Percentiles rank a stretch among this genome's conserved stretches.
Conservation (phyloP, 2,329 filamentous ascomycete genomes). For the Sarocladium kiliense region DNA sequence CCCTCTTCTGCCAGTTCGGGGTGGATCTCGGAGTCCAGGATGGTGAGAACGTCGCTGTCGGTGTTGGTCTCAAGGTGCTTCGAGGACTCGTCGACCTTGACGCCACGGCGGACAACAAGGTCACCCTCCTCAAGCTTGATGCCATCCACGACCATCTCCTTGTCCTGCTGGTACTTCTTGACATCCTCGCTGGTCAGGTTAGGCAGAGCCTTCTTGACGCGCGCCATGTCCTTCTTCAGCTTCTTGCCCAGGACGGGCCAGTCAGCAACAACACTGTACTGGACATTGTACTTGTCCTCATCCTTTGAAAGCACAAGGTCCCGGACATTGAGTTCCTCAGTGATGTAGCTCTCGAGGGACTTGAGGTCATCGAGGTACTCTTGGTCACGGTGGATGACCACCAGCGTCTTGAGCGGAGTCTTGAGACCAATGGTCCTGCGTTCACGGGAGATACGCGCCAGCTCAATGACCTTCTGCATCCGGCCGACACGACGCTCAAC, state of each 20-base stretch:
- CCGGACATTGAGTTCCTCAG: conserved; percentile 85
- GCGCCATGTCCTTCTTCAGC: conserved; percentile 88
- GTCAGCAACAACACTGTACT: conserved; percentile 85
- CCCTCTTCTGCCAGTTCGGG: conserved; percentile 85
- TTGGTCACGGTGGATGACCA: conserved; percentile 80
- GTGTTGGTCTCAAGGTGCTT: conserved; percentile 81
- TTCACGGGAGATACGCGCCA: conserved; percentile 81
- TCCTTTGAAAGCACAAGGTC: conserved; percentile 81
- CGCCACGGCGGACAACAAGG: conserved; percentile 68
- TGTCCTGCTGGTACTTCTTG: conserved; percentile 67
- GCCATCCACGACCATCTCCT: conserved; percentile 76
- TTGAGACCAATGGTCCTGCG: conserved; percentile 80
- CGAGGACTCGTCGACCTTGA: conserved; percentile 66
- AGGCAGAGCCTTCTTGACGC: conserved; percentile 87
- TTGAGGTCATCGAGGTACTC: conserved; percentile 83
- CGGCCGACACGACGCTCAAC: conserved; percentile 82
- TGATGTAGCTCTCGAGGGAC: conserved; percentile 81
- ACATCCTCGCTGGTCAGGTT: conserved; percentile 74
- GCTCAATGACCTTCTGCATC: conserved; percentile 95
- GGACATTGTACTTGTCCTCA: conserved; percentile 85
- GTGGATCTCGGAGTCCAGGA: conserved; percentile 79
- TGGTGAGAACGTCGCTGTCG: conserved; percentile 83
- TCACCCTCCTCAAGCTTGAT: conserved; percentile 80
- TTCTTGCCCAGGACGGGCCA: conserved; percentile 96
- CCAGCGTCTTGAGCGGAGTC: conserved; percentile 81